phyloP scores from a whole-genome alignment of 2,329 filamentous ascomycete genomes.

The Pezicula neosporulosa region DNA sequence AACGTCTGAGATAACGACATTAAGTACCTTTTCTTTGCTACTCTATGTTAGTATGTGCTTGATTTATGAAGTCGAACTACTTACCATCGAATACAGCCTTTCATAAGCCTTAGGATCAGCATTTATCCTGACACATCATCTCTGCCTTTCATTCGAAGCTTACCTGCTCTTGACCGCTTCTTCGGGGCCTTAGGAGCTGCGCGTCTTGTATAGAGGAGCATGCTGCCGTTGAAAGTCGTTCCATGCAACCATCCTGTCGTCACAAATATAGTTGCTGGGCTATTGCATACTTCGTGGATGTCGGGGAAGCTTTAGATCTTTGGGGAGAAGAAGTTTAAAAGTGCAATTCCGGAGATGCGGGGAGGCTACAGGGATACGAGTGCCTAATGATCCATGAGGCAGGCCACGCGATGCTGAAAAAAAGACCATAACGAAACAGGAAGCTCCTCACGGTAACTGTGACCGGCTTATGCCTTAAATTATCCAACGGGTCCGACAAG shows the following conservation, averaged over 20 bases:
- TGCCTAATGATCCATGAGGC: too few species aligned
- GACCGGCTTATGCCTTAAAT: too few species aligned
- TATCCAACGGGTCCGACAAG: too few species aligned
- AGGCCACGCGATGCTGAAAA: too few species aligned
- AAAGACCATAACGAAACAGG: too few species aligned
- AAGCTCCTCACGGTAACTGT: too few species aligned
- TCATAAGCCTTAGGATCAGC: slow-evolving; percentile 9
- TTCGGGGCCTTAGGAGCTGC: slow-evolving; percentile 57
- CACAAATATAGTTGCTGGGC: neutral
- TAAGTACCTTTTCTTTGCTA: slow-evolving; percentile 30
- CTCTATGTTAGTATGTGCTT: slow-evolving; percentile 12
- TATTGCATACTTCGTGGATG: neutral
- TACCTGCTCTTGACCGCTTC: slow-evolving; percentile 56
- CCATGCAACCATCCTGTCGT: neutral
- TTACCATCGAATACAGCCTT: slow-evolving; percentile 30
- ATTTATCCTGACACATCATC: neutral
- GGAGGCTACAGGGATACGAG: too few species aligned
- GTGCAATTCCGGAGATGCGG: too few species aligned
- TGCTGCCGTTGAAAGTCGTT: slow-evolving; percentile 21
- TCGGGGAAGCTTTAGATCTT: neutral
- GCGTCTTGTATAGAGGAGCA: slow-evolving; percentile 57
- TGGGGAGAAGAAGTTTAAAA: neutral
- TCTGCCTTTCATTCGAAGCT: slow-evolving; percentile 19
- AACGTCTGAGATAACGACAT: neutral
- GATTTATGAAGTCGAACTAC: slow-evolving; percentile 1